Evolutionary conservation across 2,329 filamentous ascomycete species (phyloP).

Genomic region (Mycocentrospora acerina): DNA sequence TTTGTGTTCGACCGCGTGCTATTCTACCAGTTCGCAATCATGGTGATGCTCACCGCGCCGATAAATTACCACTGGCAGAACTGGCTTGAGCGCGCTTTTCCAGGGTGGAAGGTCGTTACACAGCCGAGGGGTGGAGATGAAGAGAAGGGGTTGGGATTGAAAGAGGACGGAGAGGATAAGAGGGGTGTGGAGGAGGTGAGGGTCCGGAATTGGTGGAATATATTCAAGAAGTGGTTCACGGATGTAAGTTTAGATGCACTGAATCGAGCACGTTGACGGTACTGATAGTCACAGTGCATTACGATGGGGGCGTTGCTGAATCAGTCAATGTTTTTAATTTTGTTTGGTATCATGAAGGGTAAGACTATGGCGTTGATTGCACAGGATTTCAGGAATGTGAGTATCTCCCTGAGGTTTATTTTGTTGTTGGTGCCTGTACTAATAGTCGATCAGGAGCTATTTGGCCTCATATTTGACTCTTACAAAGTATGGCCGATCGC

Average conservation of each 20-base stretch:
- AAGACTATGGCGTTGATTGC: conserved; percentile 34
- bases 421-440: conserved; percentile 41
- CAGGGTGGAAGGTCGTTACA: conserved; percentile 51
- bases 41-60: conserved; percentile 70
- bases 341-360: conserved; percentile 55
- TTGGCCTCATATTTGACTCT: conserved; percentile 56
- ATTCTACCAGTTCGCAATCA: conserved; percentile 53
- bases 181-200: conserved; percentile 27
- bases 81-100: conserved; percentile 73
- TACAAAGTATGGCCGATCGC: conserved; percentile 74
- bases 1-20: conserved; percentile 42
- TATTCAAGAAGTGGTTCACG: conserved; percentile 64
- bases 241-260: conserved; percentile 45
- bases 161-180: conserved; percentile 31
- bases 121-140: conserved; percentile 20
- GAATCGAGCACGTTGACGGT: background rate
- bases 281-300: conserved; percentile 47
- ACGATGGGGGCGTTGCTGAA: conserved; percentile 66
- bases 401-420: conserved; percentile 27
- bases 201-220: conserved; percentile 56
- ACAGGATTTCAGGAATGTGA: conserved; percentile 42
- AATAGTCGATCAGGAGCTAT: conserved; percentile 26
- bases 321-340: conserved; percentile 64
- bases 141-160: conserved; percentile 31
- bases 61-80: conserved; percentile 87